Evolutionary conservation across 257 asterid species (phyloP), one percentile per base, ranked within the genome.

Genomic region (Capsicum chinense): DNA sequence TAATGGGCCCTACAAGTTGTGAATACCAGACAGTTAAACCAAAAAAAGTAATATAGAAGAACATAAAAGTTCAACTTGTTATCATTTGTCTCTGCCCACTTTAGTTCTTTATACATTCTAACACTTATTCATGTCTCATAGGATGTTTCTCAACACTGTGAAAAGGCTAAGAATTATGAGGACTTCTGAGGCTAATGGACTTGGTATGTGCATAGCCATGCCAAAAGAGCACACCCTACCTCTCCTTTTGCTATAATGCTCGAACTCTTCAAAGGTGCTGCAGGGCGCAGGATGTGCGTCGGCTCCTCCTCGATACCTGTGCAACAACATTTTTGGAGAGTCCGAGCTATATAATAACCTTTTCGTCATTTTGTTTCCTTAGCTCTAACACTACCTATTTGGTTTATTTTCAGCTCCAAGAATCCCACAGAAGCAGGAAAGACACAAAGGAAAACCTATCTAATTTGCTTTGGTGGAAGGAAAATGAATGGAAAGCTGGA

Each of bases 101-200:
- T 48, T 54, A 54, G 48, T 54, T 13, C 63, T 78, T 66, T 54
- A 78, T 54, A 78, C 26, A 50, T 54, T 78, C 60, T 84, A 85
- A 42, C 44, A 37, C 39, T 64, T 17, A 26, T 26, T 85, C 26
- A 57, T 14, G 52, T 81, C 4, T 81, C 81, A 63, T 85, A 94
- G 98, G 97, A 93, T 94, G 97, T 94, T 94, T 79, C 86, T 93
- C 86, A 90, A 79, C 89, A 91, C 97, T 5, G 97, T 90, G 86
- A 94, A 92, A 90, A 92, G 98, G 76, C 95, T 94, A 42, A 88
- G 93, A 85, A 94, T 94, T 91, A 94, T 93, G 98, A 90, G 88
- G 86, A 93, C 93, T 12, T 90, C 97, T 15, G 97, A 93, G 78
- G 97, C 95, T 42, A 93, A 91, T 79, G 97, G 97, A 79, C 94